Conservation (phyloP, 1,284 basidiomycete species). For the Albatrellus sp. region DNA sequence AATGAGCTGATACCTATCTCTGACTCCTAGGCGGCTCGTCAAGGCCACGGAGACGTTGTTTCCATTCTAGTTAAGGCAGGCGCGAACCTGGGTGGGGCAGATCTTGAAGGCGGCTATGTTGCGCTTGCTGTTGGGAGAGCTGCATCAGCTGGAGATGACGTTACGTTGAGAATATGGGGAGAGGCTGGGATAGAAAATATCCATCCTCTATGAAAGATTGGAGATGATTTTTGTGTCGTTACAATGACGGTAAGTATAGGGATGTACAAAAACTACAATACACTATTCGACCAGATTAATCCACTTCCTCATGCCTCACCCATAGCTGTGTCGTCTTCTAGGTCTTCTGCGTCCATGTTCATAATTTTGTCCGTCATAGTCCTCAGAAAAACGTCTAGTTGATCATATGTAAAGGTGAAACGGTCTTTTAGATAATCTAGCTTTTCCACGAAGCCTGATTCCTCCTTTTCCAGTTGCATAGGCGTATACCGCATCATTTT, state of each 20-base stretch:
- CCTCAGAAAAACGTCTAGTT: constrained; percentile 51
- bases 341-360: constrained; percentile 17
- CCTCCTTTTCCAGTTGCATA: constrained; percentile 48
- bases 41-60: constrained; percentile 50
- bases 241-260: not conserved
- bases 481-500: constrained; percentile 50
- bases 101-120: constrained; percentile 45
- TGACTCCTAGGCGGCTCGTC: constrained; percentile 47
- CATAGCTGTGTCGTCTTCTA: constrained; percentile 20
- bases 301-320: constrained; percentile 13
- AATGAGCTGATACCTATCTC: not conserved
- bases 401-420: constrained; percentile 56
- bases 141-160: constrained; percentile 25
- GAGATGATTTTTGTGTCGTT: not conserved
- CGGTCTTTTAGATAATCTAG: constrained; percentile 48
- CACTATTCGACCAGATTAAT: not conserved
- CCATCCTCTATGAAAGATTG: constrained; percentile 3
- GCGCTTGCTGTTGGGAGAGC: constrained; percentile 37
- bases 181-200: constrained; percentile 23
- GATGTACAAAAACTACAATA: not conserved
- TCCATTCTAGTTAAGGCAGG: constrained; percentile 63
- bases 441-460: constrained; percentile 34
- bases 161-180: constrained; percentile 37
- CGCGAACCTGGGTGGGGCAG: constrained; percentile 57
- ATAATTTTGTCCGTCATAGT: constrained; percentile 40